Evolutionary conservation across 2,329 filamentous ascomycete species (phyloP).

Genomic region (Alternaria ethzedia): DNA sequence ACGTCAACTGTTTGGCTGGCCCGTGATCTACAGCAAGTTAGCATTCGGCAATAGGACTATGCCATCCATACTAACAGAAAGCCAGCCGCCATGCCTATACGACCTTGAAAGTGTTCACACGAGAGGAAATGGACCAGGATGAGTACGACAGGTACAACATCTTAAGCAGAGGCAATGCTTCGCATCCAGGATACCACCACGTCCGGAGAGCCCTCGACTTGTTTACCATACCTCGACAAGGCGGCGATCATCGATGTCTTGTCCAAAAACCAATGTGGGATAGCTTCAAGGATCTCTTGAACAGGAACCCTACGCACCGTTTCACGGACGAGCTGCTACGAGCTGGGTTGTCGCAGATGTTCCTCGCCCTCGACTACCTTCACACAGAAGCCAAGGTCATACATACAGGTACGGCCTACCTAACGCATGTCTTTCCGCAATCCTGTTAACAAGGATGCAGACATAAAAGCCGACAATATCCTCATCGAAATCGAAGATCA

Average conservation of each 20-base stretch:
- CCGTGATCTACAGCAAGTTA: slow-evolving; percentile 16
- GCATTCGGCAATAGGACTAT: too few species aligned
- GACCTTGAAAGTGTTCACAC: slow-evolving; percentile 14
- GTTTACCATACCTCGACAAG: slow-evolving; percentile 37
- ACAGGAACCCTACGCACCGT: slow-evolving; percentile 46
- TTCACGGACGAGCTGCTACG: slow-evolving; percentile 51
- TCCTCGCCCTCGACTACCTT: slow-evolving; percentile 52
- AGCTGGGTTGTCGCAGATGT: slow-evolving; percentile 45
- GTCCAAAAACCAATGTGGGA: slow-evolving; percentile 52
- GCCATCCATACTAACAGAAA: not conserved
- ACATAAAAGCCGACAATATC: slow-evolving; percentile 55
- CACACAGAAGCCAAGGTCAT: slow-evolving; percentile 54
- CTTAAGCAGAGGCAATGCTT: slow-evolving; percentile 11
- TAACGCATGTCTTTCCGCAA: not conserved
- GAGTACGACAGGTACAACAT: slow-evolving; percentile 13
- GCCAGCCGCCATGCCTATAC: slow-evolving; percentile 11
- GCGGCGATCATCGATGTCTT: slow-evolving; percentile 46
- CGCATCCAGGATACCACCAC: slow-evolving; percentile 38
- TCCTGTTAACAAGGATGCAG: slow-evolving; percentile 24
- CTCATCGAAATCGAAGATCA: slow-evolving; percentile 47
- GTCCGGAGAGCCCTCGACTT: slow-evolving; percentile 42
- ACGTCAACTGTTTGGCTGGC: slow-evolving; percentile 22
- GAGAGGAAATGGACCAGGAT: slow-evolving; percentile 5
- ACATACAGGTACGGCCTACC: slow-evolving; percentile 49
- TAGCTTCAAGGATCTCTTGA: slow-evolving; percentile 49